phyloP scores from a whole-genome alignment of 768 basidiomycete species.

The Mycena floridula region DNA sequence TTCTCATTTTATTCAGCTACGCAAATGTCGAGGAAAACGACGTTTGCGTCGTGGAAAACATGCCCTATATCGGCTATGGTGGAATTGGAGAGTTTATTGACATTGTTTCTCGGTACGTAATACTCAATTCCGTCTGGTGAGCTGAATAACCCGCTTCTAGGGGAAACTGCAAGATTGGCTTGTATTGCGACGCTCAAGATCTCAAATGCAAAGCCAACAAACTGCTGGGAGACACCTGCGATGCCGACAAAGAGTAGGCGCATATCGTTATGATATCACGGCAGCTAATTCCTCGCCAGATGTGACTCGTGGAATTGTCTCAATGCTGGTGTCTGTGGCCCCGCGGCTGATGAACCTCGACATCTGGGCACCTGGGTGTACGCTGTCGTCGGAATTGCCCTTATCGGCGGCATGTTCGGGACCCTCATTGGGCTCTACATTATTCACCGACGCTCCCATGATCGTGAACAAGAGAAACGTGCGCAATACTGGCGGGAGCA shows the following conservation, averaged over 20 bases:
- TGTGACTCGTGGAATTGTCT: constrained; percentile 76
- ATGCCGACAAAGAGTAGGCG: constrained; percentile 40
- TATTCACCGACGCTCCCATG: constrained; percentile 66
- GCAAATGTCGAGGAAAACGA: constrained; percentile 67
- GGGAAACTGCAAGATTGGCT: constrained; percentile 67
- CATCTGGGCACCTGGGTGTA: constrained; percentile 69
- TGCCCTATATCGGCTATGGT: constrained; percentile 67
- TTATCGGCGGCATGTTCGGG: constrained; percentile 69
- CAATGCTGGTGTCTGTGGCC: constrained; percentile 54
- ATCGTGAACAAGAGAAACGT: constrained; percentile 75
- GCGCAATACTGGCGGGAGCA: constrained; percentile 89
- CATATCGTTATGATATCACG: not conserved
- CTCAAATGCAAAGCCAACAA: constrained; percentile 55
- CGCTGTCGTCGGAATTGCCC: constrained; percentile 60
- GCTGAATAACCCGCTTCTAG: constrained; percentile 26
- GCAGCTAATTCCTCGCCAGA: constrained; percentile 28
- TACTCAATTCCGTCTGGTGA: not conserved
- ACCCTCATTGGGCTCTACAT: constrained; percentile 65
- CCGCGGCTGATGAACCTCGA: constrained; percentile 49
- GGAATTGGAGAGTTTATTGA: constrained; percentile 56
- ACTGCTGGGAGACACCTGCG: constrained; percentile 28
- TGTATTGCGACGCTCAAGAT: constrained; percentile 66
- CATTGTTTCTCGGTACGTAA: constrained; percentile 69
- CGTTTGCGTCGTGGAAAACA: constrained; percentile 71
- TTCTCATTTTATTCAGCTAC: constrained; percentile 41